These are phyloP conservation scores for Streptanthus diversifolius DNA, from an alignment of 345 rosid genomes.

Conservation along the genomic window DNA sequence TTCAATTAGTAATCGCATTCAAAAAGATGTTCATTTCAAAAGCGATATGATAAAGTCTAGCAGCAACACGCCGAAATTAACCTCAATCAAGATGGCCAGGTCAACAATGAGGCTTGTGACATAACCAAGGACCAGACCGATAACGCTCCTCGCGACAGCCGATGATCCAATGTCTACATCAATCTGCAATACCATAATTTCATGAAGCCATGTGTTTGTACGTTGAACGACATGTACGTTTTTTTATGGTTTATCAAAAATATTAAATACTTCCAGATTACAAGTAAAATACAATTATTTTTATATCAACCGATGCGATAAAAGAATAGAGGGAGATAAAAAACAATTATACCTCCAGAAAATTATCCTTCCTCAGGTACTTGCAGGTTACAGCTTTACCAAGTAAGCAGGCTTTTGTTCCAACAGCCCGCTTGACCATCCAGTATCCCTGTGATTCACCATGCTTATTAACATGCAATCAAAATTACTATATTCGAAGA, in stretches of 20 bases:
- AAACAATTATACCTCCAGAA: constrained; percentile 60
- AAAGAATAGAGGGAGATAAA: not conserved
- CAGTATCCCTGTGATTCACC: constrained; percentile 73
- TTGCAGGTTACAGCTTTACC: constrained; percentile 98
- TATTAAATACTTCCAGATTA: not conserved
- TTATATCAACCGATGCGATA: not conserved
- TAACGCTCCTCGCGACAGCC: constrained; percentile 93
- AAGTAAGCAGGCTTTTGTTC: constrained; percentile 91
- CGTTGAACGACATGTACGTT: not conserved
- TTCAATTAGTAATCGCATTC: not conserved
- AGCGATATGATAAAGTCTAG: not conserved
- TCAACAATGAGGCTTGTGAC: constrained; percentile 95
- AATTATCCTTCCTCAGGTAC: constrained; percentile 87
- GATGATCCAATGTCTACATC: constrained; percentile 99
- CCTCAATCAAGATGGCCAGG: constrained; percentile 94
- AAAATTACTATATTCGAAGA: not conserved
- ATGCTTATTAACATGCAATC: not conserved
- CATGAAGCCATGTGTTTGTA: not conserved
- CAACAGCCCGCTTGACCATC: constrained; percentile 99
- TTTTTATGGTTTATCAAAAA: not conserved
- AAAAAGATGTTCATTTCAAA: not conserved
- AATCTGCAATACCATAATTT: constrained; percentile 49
- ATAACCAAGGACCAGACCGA: constrained; percentile 91
- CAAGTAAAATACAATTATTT: not conserved
- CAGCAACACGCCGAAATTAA: constrained; percentile 27